These are phyloP conservation scores for Mycena chlorophos DNA, from an alignment of 768 basidiomycete genomes.

Conservation along the genomic window DNA sequence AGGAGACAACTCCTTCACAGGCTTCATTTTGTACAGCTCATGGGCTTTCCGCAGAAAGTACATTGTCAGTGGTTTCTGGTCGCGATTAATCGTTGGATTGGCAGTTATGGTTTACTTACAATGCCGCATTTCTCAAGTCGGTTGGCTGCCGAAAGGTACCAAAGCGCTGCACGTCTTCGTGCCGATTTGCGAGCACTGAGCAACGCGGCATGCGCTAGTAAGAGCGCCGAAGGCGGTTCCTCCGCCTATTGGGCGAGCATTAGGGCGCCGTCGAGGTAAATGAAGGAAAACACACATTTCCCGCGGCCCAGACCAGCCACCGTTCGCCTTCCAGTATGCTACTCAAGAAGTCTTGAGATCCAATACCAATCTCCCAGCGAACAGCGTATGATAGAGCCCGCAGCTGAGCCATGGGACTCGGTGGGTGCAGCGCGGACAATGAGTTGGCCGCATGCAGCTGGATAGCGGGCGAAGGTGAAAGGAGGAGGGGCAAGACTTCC, in stretches of 20 bases:
- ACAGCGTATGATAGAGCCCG: slow-evolving; percentile 67
- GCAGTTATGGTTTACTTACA: too few relatives aligned
- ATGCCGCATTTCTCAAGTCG: slow-evolving; percentile 82
- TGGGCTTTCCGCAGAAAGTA: slow-evolving; percentile 75
- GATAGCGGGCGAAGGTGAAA: slow-evolving; percentile 65
- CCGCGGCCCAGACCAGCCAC: slow-evolving; percentile 86
- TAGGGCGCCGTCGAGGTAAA: slow-evolving; percentile 25
- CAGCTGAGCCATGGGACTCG: slow-evolving; percentile 61
- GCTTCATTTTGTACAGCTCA: slow-evolving; percentile 53
- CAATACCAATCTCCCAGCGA: slow-evolving; percentile 75
- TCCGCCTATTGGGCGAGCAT: slow-evolving; percentile 55
- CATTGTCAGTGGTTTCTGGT: slow-evolving; percentile 82
- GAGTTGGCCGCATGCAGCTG: slow-evolving; percentile 63
- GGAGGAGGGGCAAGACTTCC: slow-evolving; percentile 81
- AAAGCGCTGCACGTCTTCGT: slow-evolving; percentile 67
- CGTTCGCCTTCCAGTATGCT: slow-evolving; percentile 70
- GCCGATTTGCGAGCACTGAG: slow-evolving; percentile 60
- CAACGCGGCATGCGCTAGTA: slow-evolving; percentile 78
- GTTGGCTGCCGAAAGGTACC: slow-evolving; percentile 78
- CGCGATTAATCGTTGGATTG: background rate
- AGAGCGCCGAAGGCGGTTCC: slow-evolving; percentile 76
- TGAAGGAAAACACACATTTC: slow-evolving; percentile 55
- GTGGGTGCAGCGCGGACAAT: slow-evolving; percentile 46
- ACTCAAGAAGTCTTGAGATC: slow-evolving; percentile 56
- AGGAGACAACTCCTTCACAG: slow-evolving; percentile 65